A percentile compares a stretch with the other conserved stretches of the same genome.
These are phyloP conservation scores for Dissoconium aciculare DNA, from an alignment of 2,329 filamentous ascomycete genomes.

Conservation along the genomic window DNA sequence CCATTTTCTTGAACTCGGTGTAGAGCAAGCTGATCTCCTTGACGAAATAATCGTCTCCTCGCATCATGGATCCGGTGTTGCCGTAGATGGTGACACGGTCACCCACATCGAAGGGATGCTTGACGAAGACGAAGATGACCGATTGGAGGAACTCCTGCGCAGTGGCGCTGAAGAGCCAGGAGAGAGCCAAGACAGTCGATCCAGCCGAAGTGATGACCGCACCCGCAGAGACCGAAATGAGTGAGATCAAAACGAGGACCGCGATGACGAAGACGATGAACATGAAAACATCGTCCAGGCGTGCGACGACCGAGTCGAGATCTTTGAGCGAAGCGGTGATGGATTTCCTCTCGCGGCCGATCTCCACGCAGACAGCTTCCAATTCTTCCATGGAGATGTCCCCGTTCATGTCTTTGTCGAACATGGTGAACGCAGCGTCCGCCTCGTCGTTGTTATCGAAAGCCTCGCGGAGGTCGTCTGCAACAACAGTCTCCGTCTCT, in stretches of 20 bases:
- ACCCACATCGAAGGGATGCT: conserved; percentile 92
- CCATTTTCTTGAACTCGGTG: conserved; percentile 98
- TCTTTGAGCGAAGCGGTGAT: conserved; percentile 92
- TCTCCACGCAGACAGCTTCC: conserved; percentile 83
- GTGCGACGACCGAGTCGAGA: conserved; percentile 80
- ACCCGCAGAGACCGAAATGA: conserved; percentile 81
- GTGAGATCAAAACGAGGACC: conserved; percentile 71
- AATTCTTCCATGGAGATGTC: conserved; percentile 94
- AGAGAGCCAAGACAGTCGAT: conserved; percentile 72
- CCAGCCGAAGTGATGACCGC: conserved; percentile 81
- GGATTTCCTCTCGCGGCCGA: conserved; percentile 84
- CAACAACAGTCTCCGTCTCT: conserved; percentile 58
- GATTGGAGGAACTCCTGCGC: conserved; percentile 92
- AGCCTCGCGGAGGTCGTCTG: conserved; percentile 62
- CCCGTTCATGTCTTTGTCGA: conserved; percentile 92
- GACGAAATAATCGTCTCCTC: conserved; percentile 88
- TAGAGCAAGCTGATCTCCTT: conserved; percentile 86
- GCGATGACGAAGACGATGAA: conserved; percentile 72
- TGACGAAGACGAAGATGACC: conserved; percentile 88
- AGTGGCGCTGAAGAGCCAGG: conserved; percentile 84
- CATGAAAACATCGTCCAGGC: conserved; percentile 76
- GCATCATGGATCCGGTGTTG: conserved; percentile 62
- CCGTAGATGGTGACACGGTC: conserved; percentile 87
- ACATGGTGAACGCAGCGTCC: conserved; percentile 76
- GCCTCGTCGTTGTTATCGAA: conserved; percentile 77